Percentiles rank a stretch among this genome's conserved stretches.
Evolutionary conservation across 2,329 filamentous ascomycete genomes (phyloP).

Genomic region (Microsporum ferrugineum): DNA sequence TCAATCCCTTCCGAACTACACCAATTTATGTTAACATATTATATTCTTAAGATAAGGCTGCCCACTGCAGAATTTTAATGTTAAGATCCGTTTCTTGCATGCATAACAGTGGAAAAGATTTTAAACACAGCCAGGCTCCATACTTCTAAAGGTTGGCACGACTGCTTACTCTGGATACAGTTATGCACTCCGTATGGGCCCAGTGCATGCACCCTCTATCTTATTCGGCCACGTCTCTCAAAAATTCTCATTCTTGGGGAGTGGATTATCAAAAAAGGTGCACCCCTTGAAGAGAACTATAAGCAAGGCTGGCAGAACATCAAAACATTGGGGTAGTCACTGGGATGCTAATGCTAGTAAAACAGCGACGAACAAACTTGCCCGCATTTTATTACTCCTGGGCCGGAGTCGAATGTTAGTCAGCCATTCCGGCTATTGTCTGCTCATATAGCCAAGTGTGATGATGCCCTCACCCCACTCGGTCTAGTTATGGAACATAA

Average conservation of each 20-base stretch:
- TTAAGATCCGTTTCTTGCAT: conserved; percentile 3
- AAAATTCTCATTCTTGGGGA: not conserved
- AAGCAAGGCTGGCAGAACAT: not conserved
- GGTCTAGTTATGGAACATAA: too few species aligned
- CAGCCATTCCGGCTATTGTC: too few species aligned
- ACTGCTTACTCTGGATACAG: not conserved
- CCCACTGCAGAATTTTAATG: not conserved
- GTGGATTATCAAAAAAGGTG: not conserved
- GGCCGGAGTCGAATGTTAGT: too few species aligned
- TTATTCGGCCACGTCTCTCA: not conserved
- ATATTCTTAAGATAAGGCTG: not conserved
- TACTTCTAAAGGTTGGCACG: not conserved
- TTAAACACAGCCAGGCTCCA: not conserved
- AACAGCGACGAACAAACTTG: too few species aligned
- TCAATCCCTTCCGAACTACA: not conserved
- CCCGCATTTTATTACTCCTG: too few species aligned
- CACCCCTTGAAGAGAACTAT: not conserved
- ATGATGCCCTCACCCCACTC: too few species aligned
- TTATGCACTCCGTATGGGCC: not conserved
- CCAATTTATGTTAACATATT: not conserved
- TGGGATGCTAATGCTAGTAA: too few species aligned
- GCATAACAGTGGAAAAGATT: not conserved
- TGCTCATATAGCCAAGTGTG: too few species aligned
- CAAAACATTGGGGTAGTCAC: too few species aligned
- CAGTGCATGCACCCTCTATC: not conserved